phyloP scores from a whole-genome alignment of 352 stramenopile genomes.

The Aphanomyces stellatus region DNA sequence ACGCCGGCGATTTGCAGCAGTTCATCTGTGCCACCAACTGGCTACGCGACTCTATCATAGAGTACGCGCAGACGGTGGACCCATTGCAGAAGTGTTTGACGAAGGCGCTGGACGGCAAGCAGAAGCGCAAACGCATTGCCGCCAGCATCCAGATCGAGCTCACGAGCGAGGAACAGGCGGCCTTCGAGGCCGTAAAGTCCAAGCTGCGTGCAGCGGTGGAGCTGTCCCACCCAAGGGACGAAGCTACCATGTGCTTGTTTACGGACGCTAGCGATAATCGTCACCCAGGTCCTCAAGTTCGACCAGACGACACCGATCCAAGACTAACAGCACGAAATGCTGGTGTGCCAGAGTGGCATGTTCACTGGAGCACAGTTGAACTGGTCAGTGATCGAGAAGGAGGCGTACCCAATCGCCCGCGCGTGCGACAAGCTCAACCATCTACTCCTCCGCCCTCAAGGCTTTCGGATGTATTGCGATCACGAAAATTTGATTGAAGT shows the following conservation, averaged over 20 bases:
- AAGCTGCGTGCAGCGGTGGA: neutral
- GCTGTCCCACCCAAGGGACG: neutral
- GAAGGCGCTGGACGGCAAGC: neutral
- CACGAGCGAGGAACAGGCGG: neutral
- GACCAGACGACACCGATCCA: neutral
- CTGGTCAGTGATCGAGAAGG: slow-evolving; percentile 24
- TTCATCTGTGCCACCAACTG: neutral
- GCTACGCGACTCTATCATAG: neutral
- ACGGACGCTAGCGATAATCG: slow-evolving; percentile 21
- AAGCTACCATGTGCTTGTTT: neutral
- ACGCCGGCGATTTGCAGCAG: neutral
- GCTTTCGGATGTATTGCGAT: too few species aligned
- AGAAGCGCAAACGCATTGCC: neutral
- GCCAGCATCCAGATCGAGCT: too few species aligned
- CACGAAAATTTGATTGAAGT: neutral
- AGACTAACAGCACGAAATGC: slow-evolving; percentile 15
- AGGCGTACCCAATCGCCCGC: slow-evolving; percentile 20
- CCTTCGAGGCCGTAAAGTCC: neutral
- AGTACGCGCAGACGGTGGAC: neutral
- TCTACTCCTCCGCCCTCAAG: too few species aligned
- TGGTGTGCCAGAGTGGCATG: slow-evolving; percentile 20
- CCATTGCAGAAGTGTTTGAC: neutral
- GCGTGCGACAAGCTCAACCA: slow-evolving; percentile 22
- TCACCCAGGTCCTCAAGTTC: slow-evolving; percentile 21
- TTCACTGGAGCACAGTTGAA: slow-evolving; percentile 6